These are phyloP conservation scores for Aureobasidium musti DNA, from an alignment of 2,329 filamentous ascomycete species.

Conservation along the genomic window DNA sequence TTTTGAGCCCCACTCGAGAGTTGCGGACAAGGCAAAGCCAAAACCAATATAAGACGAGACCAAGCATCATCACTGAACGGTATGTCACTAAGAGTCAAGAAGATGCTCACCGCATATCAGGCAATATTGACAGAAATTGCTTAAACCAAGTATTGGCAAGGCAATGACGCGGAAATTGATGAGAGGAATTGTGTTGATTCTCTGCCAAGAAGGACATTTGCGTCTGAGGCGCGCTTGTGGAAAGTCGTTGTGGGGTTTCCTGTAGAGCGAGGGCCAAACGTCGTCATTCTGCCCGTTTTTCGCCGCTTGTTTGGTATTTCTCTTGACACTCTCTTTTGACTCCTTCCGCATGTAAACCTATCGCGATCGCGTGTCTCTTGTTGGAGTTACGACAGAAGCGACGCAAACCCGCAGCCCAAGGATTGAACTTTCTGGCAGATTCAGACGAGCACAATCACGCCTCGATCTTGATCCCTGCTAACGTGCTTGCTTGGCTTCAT, in stretches of 20 bases:
- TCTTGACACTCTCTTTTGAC: not conserved
- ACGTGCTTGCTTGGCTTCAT: conserved; percentile 23
- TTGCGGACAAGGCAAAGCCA: conserved; percentile 20
- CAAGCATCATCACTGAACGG: not conserved
- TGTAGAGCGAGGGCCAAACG: conserved; percentile 2
- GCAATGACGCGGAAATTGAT: conserved; percentile 14
- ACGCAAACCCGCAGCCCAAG: not conserved
- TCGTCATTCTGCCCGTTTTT: conserved; percentile 20
- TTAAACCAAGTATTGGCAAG: not conserved
- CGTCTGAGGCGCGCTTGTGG: conserved; percentile 2
- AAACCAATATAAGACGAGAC: not conserved
- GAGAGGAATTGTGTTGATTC: conserved; percentile 3
- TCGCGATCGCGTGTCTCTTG: not conserved
- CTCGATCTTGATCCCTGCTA: not conserved
- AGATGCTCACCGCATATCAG: not conserved
- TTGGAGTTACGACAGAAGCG: not conserved
- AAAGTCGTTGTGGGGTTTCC: conserved; percentile 21
- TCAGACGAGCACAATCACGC: not conserved
- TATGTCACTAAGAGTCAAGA: not conserved
- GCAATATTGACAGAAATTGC: not conserved
- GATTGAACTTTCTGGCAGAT: not conserved
- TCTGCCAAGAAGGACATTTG: conserved; percentile 14
- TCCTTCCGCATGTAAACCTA: not conserved
- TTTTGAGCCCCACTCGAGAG: conserved; percentile 5
- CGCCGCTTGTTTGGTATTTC: conserved; percentile 21